These are phyloP conservation scores for Fusarium tricinctum DNA, from an alignment of 2,329 filamentous ascomycete genomes.

Conservation along the genomic window DNA sequence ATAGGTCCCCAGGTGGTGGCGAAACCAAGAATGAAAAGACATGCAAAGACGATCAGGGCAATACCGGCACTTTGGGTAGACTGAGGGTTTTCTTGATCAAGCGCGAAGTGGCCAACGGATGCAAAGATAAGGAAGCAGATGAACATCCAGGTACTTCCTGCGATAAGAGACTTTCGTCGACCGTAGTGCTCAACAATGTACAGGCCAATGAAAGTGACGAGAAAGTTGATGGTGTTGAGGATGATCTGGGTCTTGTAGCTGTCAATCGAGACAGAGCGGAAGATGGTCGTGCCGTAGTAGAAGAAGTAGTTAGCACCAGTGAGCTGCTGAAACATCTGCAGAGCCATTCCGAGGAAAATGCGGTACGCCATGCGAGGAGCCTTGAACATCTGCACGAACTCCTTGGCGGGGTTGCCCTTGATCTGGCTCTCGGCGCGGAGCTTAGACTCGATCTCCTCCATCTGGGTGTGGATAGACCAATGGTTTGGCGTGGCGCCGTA, in stretches of 20 bases:
- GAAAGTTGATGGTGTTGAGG: constrained; percentile 75
- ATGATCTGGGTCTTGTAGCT: constrained; percentile 78
- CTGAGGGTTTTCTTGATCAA: constrained; percentile 55
- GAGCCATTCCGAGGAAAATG: constrained; percentile 69
- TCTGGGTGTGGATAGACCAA: constrained; percentile 62
- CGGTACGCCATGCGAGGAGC: constrained; percentile 75
- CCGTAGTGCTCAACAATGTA: constrained; percentile 78
- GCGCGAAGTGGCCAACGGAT: constrained; percentile 65
- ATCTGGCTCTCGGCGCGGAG: constrained; percentile 62
- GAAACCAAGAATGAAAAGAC: constrained; percentile 74
- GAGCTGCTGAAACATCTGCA: constrained; percentile 77
- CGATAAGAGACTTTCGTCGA: constrained; percentile 73
- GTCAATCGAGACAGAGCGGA: constrained; percentile 63
- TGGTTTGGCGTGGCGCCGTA: constrained; percentile 62
- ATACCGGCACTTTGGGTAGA: constrained; percentile 63
- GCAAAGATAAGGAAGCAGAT: constrained; percentile 72
- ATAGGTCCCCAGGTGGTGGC: constrained; percentile 77
- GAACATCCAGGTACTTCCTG: constrained; percentile 73
- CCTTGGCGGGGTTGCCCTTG: constrained; percentile 58
- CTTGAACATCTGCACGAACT: constrained; percentile 72
- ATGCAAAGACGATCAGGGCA: constrained; percentile 74
- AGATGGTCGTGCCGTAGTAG: constrained; percentile 71
- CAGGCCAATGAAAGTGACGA: constrained; percentile 76
- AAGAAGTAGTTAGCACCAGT: constrained; percentile 78
- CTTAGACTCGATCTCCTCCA: constrained; percentile 68